These are phyloP conservation scores for Coelastrella sp. DNA, from an alignment of 139 green algal genomes.

Conservation along the genomic window DNA sequence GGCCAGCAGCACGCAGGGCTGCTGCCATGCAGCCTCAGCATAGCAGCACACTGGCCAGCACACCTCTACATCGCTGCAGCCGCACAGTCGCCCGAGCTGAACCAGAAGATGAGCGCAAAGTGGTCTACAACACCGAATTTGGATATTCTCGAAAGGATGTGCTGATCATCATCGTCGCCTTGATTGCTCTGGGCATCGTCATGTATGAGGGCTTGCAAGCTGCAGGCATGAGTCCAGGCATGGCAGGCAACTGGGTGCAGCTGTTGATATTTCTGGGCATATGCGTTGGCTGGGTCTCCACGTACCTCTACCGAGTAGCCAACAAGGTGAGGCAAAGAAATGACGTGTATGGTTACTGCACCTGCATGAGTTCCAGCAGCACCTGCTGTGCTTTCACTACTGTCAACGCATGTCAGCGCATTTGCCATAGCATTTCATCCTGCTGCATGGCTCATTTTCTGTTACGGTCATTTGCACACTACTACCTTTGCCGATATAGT, in stretches of 20 bases:
- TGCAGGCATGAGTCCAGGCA: slow-evolving; percentile 75
- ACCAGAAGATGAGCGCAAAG: slow-evolving; percentile 15
- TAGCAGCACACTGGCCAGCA: slow-evolving; percentile 9
- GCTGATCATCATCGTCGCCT: slow-evolving; percentile 81
- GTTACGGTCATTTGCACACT: no score
- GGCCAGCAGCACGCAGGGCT: background rate
- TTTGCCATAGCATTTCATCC: no score
- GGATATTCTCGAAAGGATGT: slow-evolving; percentile 94
- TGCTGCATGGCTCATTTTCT: no score
- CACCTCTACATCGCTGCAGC: background rate
- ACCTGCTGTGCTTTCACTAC: no score
- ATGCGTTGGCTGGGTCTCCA: slow-evolving; percentile 86
- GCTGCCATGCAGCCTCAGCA: background rate
- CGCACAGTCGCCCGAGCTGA: slow-evolving; percentile 8
- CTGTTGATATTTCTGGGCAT: slow-evolving; percentile 89
- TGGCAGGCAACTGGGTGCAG: slow-evolving; percentile 91
- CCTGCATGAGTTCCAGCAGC: no score
- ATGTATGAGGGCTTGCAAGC: slow-evolving; percentile 91
- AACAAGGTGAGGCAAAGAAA: slow-evolving; percentile 86
- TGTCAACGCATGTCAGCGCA: no score
- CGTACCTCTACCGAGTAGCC: slow-evolving; percentile 95
- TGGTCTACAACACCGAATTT: slow-evolving; percentile 87
- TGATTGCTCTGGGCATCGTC: slow-evolving; percentile 83
- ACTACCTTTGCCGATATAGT: no score
- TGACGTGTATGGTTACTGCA: no score